Conservation (phyloP, 129 eudicot genomes). For the Flaveria robusta region DNA sequence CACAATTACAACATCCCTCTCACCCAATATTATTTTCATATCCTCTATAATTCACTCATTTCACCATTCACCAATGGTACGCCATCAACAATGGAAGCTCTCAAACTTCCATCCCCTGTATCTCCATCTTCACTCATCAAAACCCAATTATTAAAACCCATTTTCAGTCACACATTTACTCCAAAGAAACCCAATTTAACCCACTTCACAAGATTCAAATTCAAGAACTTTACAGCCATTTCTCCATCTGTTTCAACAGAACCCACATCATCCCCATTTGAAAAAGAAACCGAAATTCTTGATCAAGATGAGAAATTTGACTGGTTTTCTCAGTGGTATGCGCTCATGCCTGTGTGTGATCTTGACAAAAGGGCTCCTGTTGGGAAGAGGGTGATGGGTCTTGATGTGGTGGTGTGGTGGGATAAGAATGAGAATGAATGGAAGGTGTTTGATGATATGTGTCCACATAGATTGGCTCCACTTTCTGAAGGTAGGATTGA, state of each 20-base stretch:
- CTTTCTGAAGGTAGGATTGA: slow-evolving; percentile 90
- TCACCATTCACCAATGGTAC: no score
- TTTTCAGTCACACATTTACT: slow-evolving; percentile 14
- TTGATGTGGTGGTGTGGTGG: slow-evolving; percentile 86
- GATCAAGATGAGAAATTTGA: slow-evolving; percentile 53
- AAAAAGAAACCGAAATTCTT: slow-evolving; percentile 32
- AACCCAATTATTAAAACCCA: slow-evolving; percentile 34
- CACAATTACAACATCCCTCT: slow-evolving; percentile 2
- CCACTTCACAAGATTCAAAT: slow-evolving; percentile 14
- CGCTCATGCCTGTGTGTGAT: slow-evolving; percentile 64
- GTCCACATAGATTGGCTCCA: slow-evolving; percentile 88
- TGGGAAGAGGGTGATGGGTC: slow-evolving; percentile 69
- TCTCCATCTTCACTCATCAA: slow-evolving; percentile 34
- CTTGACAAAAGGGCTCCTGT: slow-evolving; percentile 75
- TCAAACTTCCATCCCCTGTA: slow-evolving; percentile 45
- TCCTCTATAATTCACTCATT: neutral
- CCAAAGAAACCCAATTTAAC: slow-evolving; percentile 26
- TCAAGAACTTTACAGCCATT: slow-evolving; percentile 41
- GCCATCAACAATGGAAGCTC: slow-evolving; percentile 45
- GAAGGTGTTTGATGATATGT: slow-evolving; percentile 81
- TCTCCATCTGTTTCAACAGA: slow-evolving; percentile 43
- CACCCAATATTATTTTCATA: neutral
- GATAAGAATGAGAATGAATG: slow-evolving; percentile 59
- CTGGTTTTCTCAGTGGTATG: slow-evolving; percentile 79
- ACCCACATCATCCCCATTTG: slow-evolving; percentile 2